Evolutionary conservation across 169 alveolate genomes (phyloP).

Genomic region (Eimeria tenella): DNA sequence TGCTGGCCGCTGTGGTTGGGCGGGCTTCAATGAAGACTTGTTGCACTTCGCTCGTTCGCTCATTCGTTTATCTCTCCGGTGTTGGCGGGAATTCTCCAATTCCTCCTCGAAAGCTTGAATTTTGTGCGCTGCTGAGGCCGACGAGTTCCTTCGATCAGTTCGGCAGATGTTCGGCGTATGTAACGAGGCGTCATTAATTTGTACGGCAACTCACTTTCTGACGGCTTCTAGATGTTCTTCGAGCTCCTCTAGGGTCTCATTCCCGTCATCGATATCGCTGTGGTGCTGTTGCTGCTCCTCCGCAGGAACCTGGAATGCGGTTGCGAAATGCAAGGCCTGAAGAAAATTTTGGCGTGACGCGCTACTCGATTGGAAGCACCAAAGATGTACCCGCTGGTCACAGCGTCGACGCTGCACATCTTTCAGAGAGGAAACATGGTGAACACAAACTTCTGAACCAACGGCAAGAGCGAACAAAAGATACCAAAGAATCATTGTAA

Average conservation of each 20-base stretch:
- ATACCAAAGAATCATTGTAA: background rate
- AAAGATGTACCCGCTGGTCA: background rate
- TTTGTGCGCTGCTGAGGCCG: slow-evolving; percentile 21
- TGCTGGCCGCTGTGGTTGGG: background rate
- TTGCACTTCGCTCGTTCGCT: background rate
- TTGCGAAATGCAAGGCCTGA: slow-evolving; percentile 12
- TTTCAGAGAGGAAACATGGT: background rate
- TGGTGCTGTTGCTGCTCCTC: slow-evolving; percentile 35
- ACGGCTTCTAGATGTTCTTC: background rate
- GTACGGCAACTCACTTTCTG: background rate
- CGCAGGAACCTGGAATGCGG: background rate
- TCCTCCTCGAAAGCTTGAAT: background rate
- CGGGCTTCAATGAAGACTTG: background rate
- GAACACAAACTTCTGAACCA: background rate
- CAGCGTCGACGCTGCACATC: background rate
- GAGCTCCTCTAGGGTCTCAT: background rate
- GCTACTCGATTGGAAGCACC: background rate
- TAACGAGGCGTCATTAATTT: background rate
- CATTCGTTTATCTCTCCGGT: background rate
- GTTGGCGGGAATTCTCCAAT: slow-evolving; percentile 1
- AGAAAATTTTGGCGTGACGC: background rate
- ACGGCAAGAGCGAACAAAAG: background rate
- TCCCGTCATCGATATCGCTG: background rate
- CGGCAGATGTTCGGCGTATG: too few species aligned
- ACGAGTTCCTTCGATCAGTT: background rate